Percentiles rank a stretch among this genome's conserved stretches.
Conservation (phyloP, 768 basidiomycete genomes). For the Russula griseocarnosa region DNA sequence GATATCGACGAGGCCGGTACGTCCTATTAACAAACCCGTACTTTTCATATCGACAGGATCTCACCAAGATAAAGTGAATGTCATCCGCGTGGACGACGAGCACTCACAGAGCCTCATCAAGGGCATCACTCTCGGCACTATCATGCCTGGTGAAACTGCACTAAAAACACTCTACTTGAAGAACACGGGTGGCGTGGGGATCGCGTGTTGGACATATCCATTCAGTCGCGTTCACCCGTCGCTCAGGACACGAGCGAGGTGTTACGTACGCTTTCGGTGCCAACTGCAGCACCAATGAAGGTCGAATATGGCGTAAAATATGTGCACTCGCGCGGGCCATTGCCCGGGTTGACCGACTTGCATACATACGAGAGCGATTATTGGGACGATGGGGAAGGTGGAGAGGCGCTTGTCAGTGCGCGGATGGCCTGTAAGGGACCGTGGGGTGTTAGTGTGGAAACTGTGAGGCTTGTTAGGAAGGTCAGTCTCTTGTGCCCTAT, state of each 20-base stretch:
- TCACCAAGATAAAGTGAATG: conserved; percentile 45
- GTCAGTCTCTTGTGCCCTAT: conserved; percentile 37
- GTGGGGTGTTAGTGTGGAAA: conserved; percentile 52
- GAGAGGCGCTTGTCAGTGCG: conserved; percentile 54
- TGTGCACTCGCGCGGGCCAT: conserved; percentile 39
- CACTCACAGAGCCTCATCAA: conserved; percentile 71
- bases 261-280: conserved; percentile 61
- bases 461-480: conserved; percentile 45
- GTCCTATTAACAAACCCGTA: conserved; percentile 29
- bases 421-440: conserved; percentile 53
- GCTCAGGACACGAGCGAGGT: conserved; percentile 49
- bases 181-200: conserved; percentile 63
- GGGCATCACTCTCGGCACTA: conserved; percentile 59
- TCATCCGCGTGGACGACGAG: conserved; percentile 57
- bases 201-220: conserved; percentile 74
- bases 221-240: conserved; percentile 52
- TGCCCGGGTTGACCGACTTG: conserved; percentile 51
- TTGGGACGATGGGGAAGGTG: conserved; percentile 50
- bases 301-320: conserved; percentile 54
- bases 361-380: conserved; percentile 48
- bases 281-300: conserved; percentile 60
- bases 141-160: conserved; percentile 54
- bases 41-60: neutral
- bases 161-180: conserved; percentile 61
- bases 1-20: conserved; percentile 69